Evolutionary conservation across 2,329 filamentous ascomycete genomes (phyloP).

Genomic region (Graphilbum ipis-grandicollis): DNA sequence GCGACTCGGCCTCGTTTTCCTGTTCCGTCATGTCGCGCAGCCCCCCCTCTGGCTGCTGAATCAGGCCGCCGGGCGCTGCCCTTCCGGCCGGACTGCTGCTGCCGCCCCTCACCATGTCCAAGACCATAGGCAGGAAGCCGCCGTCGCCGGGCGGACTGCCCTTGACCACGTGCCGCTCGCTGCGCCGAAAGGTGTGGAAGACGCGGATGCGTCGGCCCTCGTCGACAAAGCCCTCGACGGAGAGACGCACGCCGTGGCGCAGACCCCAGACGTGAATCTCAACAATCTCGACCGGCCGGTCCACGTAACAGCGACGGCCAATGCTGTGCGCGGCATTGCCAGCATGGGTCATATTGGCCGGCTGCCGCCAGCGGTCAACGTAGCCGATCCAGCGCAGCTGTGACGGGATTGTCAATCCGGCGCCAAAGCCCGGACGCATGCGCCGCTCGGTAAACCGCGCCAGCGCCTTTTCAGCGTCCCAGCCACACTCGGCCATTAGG

Average conservation of each 20-base stretch:
- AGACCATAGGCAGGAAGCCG: slow-evolving; percentile 32
- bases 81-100: background rate
- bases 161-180: slow-evolving; percentile 55
- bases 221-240: slow-evolving; percentile 72
- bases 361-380: slow-evolving; percentile 66
- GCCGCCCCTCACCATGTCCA: slow-evolving; percentile 26
- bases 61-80: no score
- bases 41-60: no score
- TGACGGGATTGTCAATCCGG: slow-evolving; percentile 82
- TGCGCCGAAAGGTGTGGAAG: slow-evolving; percentile 62
- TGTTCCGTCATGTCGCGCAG: slow-evolving; percentile 8
- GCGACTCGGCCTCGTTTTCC: slow-evolving; percentile 1
- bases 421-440: slow-evolving; percentile 73
- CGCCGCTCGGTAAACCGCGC: slow-evolving; percentile 55
- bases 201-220: slow-evolving; percentile 73
- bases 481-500: slow-evolving; percentile 68
- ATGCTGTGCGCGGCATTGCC: no score
- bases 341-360: slow-evolving; percentile 47
- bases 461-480: slow-evolving; percentile 34
- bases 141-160: slow-evolving; percentile 31
- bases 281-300: slow-evolving; percentile 66
- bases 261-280: slow-evolving; percentile 87
- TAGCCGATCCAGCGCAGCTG: slow-evolving; percentile 80
- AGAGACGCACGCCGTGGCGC: slow-evolving; percentile 71
- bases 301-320: no score